phyloP scores from a whole-genome alignment of 1,139 yeast genomes.

The Yamadazyma blattariae region DNA sequence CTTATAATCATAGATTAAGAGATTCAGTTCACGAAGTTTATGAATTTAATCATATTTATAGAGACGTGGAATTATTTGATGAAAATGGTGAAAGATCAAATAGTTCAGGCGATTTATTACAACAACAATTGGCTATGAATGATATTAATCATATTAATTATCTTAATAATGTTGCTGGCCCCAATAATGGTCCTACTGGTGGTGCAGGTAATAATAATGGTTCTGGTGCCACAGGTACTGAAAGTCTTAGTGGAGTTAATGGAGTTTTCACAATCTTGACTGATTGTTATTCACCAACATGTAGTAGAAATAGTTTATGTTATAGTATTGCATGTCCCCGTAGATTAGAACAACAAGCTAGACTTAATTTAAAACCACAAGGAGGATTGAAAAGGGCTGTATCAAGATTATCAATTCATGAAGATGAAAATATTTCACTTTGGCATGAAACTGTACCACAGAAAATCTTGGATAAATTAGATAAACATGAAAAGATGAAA shows the following conservation, averaged over 20 bases:
- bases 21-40: constrained; percentile 88
- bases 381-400: constrained; percentile 86
- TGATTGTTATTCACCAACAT: constrained; percentile 95
- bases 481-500: constrained; percentile 83
- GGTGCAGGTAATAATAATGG: neutral
- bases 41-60: constrained; percentile 67
- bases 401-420: constrained; percentile 71
- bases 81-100: constrained; percentile 21
- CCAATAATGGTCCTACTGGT: neutral
- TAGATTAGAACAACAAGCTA: constrained; percentile 91
- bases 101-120: constrained; percentile 17
- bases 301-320: constrained; percentile 83
- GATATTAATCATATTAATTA: neutral
- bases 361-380: constrained; percentile 83
- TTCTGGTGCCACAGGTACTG: neutral
- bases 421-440: constrained; percentile 79
- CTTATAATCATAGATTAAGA: constrained; percentile 88
- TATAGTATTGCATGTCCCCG: constrained; percentile 98
- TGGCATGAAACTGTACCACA: constrained; percentile 95
- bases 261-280: constrained; percentile 93
- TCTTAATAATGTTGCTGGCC: neutral
- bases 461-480: constrained; percentile 72
- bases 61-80: constrained; percentile 37
- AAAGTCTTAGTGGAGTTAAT: constrained; percentile 46
- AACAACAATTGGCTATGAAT: constrained; percentile 17